A percentile compares a stretch with the other conserved stretches of the same genome.
Evolutionary conservation across 768 basidiomycete species (phyloP).

Genomic region (Phylloporus sp.): DNA sequence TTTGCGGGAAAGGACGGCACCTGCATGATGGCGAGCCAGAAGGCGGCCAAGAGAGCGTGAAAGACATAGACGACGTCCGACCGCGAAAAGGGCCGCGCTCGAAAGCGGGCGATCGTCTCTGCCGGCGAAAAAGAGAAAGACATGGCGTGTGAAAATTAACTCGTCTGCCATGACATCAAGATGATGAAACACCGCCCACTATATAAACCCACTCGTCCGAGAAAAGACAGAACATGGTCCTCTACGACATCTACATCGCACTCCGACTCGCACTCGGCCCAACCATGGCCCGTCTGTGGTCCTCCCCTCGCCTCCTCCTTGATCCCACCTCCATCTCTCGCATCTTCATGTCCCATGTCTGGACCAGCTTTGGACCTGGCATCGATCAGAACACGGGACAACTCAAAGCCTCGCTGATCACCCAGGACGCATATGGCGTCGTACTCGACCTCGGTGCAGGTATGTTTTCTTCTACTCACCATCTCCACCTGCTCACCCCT

Average conservation of each 20-base stretch:
- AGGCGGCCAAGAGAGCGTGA: constrained; percentile 54
- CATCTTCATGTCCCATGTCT: constrained; percentile 56
- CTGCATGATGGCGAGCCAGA: constrained; percentile 74
- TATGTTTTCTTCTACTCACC: constrained; percentile 18
- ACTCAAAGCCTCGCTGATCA: constrained; percentile 46
- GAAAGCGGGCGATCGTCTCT: constrained; percentile 57
- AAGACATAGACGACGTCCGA: constrained; percentile 61
- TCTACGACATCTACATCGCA: constrained; percentile 40
- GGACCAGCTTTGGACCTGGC: constrained; percentile 45
- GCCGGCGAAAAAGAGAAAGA: constrained; percentile 68
- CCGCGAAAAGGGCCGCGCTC: constrained; percentile 49
- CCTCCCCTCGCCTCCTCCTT: constrained; percentile 42
- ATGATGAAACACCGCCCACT: too few species aligned
- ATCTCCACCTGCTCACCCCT: background rate
- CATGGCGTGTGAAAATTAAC: too few species aligned
- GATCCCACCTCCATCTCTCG: constrained; percentile 42
- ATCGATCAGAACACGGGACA: constrained; percentile 40
- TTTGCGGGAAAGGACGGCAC: constrained; percentile 67
- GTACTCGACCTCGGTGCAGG: constrained; percentile 70
- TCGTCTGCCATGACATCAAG: too few species aligned
- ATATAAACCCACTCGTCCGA: too few species aligned
- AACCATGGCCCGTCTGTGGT: constrained; percentile 41
- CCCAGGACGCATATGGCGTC: constrained; percentile 49
- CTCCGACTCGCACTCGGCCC: constrained; percentile 37
- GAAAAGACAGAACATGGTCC: too few species aligned